Evolutionary conservation across 345 rosid species (phyloP).

Genomic region (Sapria himalayana): DNA sequence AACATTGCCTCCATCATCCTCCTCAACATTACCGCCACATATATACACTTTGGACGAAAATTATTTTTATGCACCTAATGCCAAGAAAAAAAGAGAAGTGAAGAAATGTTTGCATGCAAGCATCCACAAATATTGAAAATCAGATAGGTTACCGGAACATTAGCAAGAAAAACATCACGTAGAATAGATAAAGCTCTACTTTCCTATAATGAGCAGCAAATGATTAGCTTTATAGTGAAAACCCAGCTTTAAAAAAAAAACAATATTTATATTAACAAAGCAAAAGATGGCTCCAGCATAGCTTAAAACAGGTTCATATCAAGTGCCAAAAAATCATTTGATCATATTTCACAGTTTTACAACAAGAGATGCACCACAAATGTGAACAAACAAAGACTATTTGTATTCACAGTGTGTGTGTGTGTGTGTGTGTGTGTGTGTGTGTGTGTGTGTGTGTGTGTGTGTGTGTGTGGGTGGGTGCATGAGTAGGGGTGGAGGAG

Average conservation of each 20-base stretch:
- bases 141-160: slow-evolving; percentile 50
- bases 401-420: no score
- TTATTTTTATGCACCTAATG: slow-evolving; percentile 39
- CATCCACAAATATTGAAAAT: not conserved
- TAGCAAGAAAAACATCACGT: slow-evolving; percentile 64
- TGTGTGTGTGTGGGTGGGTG: no score
- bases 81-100: slow-evolving; percentile 8
- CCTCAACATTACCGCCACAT: slow-evolving; percentile 89
- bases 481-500: not conserved
- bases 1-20: slow-evolving; percentile 84
- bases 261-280: not conserved
- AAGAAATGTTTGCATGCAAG: slow-evolving; percentile 1
- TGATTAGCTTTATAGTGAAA: not conserved
- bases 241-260: not conserved
- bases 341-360: no score
- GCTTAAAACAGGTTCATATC: no score
- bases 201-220: slow-evolving; percentile 23
- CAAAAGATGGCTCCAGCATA: no score
- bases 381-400: no score
- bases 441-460: no score
- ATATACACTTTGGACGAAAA: slow-evolving; percentile 72
- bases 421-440: no score
- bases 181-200: slow-evolving; percentile 40
- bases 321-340: no score
- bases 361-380: no score